These are phyloP conservation scores for Phlyctochytrium bullatum DNA, from an alignment of 192 early-diverging fungal species.

Conservation along the genomic window DNA sequence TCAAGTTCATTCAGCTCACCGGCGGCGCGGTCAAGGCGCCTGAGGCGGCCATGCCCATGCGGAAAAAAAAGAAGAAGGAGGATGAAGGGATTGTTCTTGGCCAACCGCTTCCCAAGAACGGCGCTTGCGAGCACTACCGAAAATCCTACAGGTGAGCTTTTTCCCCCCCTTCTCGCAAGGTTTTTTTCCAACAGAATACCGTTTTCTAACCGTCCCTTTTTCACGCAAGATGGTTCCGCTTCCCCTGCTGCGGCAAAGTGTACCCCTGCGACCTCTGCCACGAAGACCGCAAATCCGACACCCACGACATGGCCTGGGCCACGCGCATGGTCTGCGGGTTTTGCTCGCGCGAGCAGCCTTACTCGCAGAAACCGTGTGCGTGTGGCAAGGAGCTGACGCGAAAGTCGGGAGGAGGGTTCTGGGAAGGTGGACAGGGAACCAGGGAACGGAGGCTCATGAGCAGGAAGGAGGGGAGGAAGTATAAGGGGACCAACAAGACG, in stretches of 20 bases:
- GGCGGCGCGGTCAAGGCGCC: slow-evolving; percentile 3
- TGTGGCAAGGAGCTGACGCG: slow-evolving; percentile 66
- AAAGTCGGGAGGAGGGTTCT: slow-evolving; percentile 52
- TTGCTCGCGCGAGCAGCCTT: slow-evolving; percentile 77
- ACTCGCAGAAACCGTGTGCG: slow-evolving; percentile 45
- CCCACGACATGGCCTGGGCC: slow-evolving; percentile 67
- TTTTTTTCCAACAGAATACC: too few relatives aligned
- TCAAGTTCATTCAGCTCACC: slow-evolving; percentile 54
- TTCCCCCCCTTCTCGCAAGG: too few relatives aligned
- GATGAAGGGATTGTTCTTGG: slow-evolving; percentile 67
- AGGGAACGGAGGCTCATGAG: slow-evolving; percentile 72
- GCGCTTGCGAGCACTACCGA: slow-evolving; percentile 81
- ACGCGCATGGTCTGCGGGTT: slow-evolving; percentile 81
- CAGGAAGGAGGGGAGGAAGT: slow-evolving; percentile 70
- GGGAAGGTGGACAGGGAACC: slow-evolving; percentile 90
- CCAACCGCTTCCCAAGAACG: slow-evolving; percentile 70
- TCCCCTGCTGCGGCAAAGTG: slow-evolving; percentile 84
- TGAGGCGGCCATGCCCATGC: neutral
- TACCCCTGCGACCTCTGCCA: slow-evolving; percentile 86
- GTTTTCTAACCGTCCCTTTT: too few relatives aligned
- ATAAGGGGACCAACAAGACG: slow-evolving; percentile 59
- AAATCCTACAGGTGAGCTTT: slow-evolving; percentile 71
- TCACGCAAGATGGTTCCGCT: slow-evolving; percentile 95
- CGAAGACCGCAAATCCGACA: slow-evolving; percentile 61
- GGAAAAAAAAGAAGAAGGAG: slow-evolving; percentile 46